Base-by-base conservation (phyloP, 169 alveolate species). In the Plasmodium vivax region DNA sequence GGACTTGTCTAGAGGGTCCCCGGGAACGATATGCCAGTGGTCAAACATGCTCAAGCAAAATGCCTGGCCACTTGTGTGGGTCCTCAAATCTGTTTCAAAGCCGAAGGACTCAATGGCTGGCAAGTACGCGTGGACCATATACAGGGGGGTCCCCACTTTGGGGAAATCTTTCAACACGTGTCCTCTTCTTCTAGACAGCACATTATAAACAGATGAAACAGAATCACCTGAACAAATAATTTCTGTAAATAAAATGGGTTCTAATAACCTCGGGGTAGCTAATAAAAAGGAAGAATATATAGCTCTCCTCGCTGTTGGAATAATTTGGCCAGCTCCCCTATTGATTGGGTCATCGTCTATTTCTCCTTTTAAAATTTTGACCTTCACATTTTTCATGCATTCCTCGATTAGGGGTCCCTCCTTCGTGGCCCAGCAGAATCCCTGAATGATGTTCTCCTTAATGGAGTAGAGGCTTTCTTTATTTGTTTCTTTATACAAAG, bases 101-200 rank as follows among this genome's bases (percentile, higher is more conserved):
- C 99, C 99, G 96, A 99, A 99, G 34, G 99, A 98, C 93, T 99
- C 99, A 36, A 99, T 98, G 14, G 99, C 99, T 56, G 99, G 99
- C 51, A 99, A 95, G 93, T 97, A 98, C 62, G 99, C 99, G 84
- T 97, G 98, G 45, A 99, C 98, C 83, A 97, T 97, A 96, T 98
- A 98, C 80, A 98, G 97, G 2, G 99, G 99, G 43, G 99, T 91
- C 41, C 99, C 99, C 9, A 99, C 99, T 92, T 96, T 98, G 34
- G 99, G 99, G 82, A 97, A 84, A 87, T 98, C 99, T 88, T 97
- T 97, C 56, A 97, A 96, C 62, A 98, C 98, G 77, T 97, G 99
- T 3, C 99, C 99, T 9, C 99, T 96, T 72, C 99, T 97, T 79
- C 97, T 93, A 58, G 97, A 96, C 16, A 99, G 96, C 4, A 99